Conservation (phyloP, 441 rosid genomes). For the Daphne laureola region DNA sequence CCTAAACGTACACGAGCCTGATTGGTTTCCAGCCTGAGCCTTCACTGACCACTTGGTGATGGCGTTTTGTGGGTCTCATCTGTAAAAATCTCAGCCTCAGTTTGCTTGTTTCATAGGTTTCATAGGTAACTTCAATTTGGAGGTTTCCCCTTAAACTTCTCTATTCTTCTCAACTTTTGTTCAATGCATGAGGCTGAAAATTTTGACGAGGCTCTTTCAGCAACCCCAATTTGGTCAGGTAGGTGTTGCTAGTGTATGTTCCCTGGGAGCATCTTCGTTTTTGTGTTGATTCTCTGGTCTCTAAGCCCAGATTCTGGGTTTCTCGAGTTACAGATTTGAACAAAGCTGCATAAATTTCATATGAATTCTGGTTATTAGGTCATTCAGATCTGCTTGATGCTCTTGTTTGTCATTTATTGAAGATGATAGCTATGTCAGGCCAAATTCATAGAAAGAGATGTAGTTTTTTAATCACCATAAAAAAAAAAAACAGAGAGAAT, state of each 20-base stretch:
- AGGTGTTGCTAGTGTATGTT: conserved; percentile 16
- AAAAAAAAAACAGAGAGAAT: too few species aligned
- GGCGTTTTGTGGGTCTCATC: conserved; percentile 16
- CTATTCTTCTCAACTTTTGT: neutral
- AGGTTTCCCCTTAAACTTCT: conserved; percentile 1
- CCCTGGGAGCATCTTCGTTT: conserved; percentile 13
- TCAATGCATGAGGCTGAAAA: conserved; percentile 7
- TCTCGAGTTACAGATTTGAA: too few species aligned
- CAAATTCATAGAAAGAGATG: too few species aligned
- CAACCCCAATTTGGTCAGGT: conserved; percentile 29
- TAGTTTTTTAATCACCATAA: too few species aligned
- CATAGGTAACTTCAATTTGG: neutral
- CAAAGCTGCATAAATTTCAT: neutral
- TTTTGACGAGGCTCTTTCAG: conserved; percentile 19
- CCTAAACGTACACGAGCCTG: conserved; percentile 9
- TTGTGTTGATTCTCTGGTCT: neutral
- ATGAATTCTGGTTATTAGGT: neutral
- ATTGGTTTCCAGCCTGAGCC: conserved; percentile 8
- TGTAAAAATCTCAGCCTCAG: conserved; percentile 13
- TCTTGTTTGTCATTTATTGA: too few species aligned
- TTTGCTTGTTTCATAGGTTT: conserved; percentile 5
- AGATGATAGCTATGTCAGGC: too few species aligned
- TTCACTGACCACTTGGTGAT: conserved; percentile 12
- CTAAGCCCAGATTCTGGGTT: too few species aligned
- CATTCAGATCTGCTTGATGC: too few species aligned